phyloP scores from a whole-genome alignment of 228 moss, liverwort and hornwort species.

The Sphagnum fallax region DNA sequence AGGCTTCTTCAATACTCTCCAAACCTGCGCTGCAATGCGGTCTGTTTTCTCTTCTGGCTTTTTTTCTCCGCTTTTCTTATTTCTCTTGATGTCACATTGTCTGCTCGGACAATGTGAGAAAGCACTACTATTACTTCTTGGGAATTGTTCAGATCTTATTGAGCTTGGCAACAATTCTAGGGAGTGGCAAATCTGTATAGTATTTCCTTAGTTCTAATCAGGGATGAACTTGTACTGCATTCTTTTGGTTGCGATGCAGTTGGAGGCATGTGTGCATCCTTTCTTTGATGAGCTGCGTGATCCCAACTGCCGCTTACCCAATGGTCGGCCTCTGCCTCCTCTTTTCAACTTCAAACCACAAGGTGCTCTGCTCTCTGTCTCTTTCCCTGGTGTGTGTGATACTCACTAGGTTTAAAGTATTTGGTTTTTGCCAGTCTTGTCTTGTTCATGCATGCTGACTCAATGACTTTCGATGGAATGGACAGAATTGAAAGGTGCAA shows the following conservation, averaged over 20 bases:
- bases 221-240: not conserved
- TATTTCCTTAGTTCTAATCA: too few species aligned
- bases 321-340: constrained; percentile 46
- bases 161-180: too few species aligned
- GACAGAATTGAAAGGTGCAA: too few species aligned
- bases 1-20: constrained; percentile 51
- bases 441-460: constrained; percentile 36
- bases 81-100: too few species aligned
- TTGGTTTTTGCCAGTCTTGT: too few species aligned
- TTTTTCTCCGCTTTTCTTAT: too few species aligned
- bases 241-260: constrained; percentile 10
- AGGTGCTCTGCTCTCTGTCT: constrained; percentile 17
- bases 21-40: constrained; percentile 50
- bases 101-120: too few species aligned
- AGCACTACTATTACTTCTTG: too few species aligned
- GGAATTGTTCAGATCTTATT: too few species aligned
- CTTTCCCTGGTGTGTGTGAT: not conserved
- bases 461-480: constrained; percentile 45
- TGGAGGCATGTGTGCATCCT: constrained; percentile 59
- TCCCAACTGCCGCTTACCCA: constrained; percentile 43
- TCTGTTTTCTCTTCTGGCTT: constrained; percentile 2
- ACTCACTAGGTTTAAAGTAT: constrained; percentile 39
- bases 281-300: constrained; percentile 62
- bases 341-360: constrained; percentile 58
- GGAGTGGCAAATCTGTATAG: too few species aligned